Base-by-base conservation (phyloP, 2,329 filamentous ascomycete species). In the Zelopaecilomyces penicillatus region DNA sequence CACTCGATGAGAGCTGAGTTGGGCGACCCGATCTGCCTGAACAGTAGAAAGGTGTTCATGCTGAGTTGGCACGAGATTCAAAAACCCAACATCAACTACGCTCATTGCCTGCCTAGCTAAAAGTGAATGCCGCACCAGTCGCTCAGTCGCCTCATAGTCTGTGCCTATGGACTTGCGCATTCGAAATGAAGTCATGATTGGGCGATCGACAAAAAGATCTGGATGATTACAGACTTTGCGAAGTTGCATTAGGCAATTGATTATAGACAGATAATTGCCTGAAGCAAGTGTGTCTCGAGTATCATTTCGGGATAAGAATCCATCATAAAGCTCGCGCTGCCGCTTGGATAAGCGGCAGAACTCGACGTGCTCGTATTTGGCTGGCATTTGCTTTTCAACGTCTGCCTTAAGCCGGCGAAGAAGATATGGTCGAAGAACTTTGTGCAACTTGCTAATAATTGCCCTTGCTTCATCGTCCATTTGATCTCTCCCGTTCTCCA, bases 221-320 rank as follows among this genome's bases (percentile, higher is more conserved):
- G 93, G 94, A 59, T 98, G 93, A 55, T 98, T 98, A 74, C 93
- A 98, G 42, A 98, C 94, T 63, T 97, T 96, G 40, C 93, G 82
- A 43, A 98, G 73, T 61, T 95, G 93, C 89, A 98, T 95, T 42
- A 98, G 70, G 64, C 94, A 97, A 62, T 96, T 95, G 66, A 97
- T 97, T 61, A 98, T 96, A 12, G 89, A 95, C 51, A 98, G 80
- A 62, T 96, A 96, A 57, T 97, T 98, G 29, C 93, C 93, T 2
- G 87, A 94, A 3, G 87, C 80, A 12, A 98, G 71, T 0, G 90
- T 96, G 48, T 88, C 85, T 51, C 88, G 83, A 0, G 93, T 97
- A 56, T 95, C 88, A 4, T 85, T 84, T 45, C 90, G 82, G 31
- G 87, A 88, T 68, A 98, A 81, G 65, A 97, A 98, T 2, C 91